Conservation (phyloP, 331 rosid genomes). For the Phaseolus coccineus region DNA sequence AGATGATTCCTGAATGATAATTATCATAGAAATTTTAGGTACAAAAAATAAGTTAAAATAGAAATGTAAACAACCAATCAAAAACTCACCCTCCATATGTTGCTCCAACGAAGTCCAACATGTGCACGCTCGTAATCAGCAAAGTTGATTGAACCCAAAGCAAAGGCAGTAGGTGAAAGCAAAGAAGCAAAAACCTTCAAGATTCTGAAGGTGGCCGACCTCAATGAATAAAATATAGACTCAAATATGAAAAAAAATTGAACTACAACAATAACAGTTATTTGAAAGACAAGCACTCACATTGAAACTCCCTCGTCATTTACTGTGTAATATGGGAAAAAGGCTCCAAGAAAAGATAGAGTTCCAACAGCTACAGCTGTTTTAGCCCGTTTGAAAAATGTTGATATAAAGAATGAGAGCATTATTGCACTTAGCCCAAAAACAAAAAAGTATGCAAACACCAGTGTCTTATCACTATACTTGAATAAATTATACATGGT, state of each 20-base stretch:
- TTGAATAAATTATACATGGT: slow-evolving; percentile 86
- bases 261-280: slow-evolving; percentile 23
- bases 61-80: not conserved
- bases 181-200: slow-evolving; percentile 85
- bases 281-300: slow-evolving; percentile 60
- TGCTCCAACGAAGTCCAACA: slow-evolving; percentile 99
- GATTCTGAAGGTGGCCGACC: slow-evolving; percentile 62
- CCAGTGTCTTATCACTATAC: slow-evolving; percentile 93
- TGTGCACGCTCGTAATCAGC: slow-evolving; percentile 99
- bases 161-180: slow-evolving; percentile 97
- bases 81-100: slow-evolving; percentile 84
- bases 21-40: slow-evolving; percentile 17
- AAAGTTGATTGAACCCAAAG: slow-evolving; percentile 90
- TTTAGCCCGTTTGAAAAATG: slow-evolving; percentile 91
- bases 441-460: slow-evolving; percentile 85
- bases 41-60: not conserved
- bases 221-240: slow-evolving; percentile 39
- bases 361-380: slow-evolving; percentile 99
- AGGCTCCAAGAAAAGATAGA: slow-evolving; percentile 83
- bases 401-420: slow-evolving; percentile 88
- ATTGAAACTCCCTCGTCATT: slow-evolving; percentile 77
- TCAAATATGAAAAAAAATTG: slow-evolving; percentile 25
- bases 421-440: slow-evolving; percentile 94
- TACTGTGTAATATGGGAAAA: slow-evolving; percentile 92
- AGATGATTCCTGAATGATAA: slow-evolving; percentile 77